Conservation (phyloP, 2,329 filamentous ascomycete species). For the Ceratocystis cubensis region DNA sequence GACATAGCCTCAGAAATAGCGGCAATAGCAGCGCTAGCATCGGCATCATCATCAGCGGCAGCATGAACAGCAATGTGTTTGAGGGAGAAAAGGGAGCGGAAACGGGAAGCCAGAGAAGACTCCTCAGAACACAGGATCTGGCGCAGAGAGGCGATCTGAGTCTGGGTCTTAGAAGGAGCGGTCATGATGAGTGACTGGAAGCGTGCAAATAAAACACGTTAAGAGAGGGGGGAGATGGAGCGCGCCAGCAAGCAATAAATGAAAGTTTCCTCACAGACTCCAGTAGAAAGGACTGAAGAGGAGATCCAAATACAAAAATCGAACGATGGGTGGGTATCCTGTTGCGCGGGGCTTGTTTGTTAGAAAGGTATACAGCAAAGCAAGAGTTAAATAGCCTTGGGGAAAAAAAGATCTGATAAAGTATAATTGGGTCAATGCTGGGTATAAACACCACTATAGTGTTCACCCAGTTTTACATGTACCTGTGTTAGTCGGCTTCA, state of each 20-base stretch:
- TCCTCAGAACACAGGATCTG: constrained; percentile 67
- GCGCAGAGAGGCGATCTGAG: constrained; percentile 52
- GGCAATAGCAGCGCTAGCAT: constrained; percentile 43
- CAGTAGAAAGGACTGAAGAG: neutral
- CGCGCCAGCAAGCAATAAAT: neutral
- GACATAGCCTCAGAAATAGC: constrained; percentile 81
- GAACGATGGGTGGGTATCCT: constrained; percentile 13
- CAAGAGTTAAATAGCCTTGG: neutral
- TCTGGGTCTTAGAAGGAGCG: constrained; percentile 21
- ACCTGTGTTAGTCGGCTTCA: neutral
- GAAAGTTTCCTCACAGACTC: neutral
- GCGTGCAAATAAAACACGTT: neutral
- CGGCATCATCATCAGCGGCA: constrained; percentile 48
- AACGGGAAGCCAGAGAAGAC: constrained; percentile 73
- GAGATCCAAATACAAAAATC: neutral
- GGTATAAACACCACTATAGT: neutral
- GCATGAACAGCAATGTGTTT: constrained; percentile 83
- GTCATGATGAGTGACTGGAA: constrained; percentile 13
- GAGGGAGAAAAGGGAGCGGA: constrained; percentile 92
- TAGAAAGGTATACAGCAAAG: neutral
- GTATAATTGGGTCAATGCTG: neutral
- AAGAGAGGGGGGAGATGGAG: neutral
- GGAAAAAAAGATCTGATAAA: constrained; percentile 15
- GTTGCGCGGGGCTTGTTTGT: constrained; percentile 3
- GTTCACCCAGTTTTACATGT: neutral